Conservation (phyloP, 805 yeast species). For the Tetrapisispora pingtungensis region DNA sequence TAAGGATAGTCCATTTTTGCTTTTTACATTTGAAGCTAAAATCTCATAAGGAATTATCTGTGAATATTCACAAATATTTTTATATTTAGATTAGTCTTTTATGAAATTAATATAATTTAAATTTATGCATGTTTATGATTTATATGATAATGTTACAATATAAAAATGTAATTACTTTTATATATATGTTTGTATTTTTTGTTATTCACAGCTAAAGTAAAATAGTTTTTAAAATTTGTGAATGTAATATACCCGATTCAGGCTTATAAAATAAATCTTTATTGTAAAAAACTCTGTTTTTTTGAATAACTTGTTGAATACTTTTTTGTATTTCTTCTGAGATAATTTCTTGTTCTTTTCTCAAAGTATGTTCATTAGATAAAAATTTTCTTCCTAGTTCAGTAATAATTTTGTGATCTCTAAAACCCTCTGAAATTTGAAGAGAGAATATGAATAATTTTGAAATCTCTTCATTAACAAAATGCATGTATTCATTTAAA, state of each 20-base stretch:
- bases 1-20: no score
- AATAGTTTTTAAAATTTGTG: not conserved
- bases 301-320: not conserved
- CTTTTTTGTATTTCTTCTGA: not conserved
- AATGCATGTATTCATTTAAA: not conserved
- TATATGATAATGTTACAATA: not conserved
- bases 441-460: slow-evolving; percentile 9
- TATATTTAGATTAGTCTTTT: not conserved
- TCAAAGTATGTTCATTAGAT: not conserved
- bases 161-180: not conserved
- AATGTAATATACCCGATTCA: not conserved
- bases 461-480: slow-evolving; percentile 4
- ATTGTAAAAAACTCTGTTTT: not conserved
- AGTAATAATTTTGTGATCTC: slow-evolving; percentile 6
- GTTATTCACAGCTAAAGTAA: not conserved
- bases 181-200: not conserved
- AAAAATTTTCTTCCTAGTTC: not conserved
- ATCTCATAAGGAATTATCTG: no score
- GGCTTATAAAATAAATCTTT: not conserved
- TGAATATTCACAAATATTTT: no score
- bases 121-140: no score
- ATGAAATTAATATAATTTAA: no score
- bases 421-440: slow-evolving; percentile 16
- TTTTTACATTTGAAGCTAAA: no score
- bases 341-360: not conserved